Evolutionary conservation across 2,329 filamentous ascomycete genomes (phyloP), one percentile per base, ranked within the genome.

Genomic region (Talaromyces marneffei): DNA sequence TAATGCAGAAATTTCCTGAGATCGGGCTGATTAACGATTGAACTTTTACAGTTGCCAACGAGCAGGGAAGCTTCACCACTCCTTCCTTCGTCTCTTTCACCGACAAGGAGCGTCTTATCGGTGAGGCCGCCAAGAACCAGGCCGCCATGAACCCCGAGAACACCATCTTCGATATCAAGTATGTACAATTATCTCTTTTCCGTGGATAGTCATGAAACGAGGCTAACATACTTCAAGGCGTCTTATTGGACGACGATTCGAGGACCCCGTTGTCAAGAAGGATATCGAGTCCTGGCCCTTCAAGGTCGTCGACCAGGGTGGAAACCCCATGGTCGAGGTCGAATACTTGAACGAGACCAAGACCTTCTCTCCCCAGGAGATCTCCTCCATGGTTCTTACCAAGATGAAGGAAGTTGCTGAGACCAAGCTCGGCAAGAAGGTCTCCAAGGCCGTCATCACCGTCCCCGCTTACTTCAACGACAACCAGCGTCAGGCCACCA

Each of bases 371-470:
- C 91, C 94, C 65, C 93, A 99, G 83, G 94, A 99, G 82, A 94
- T 99, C 80, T 99, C 94, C 66, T 90, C 94, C 77, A 99, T 99
- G 94, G 91, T 99, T 70, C 87, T 99, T 70, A 88, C 86, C 82
- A 99, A 99, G 93, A 97, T 97, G 93, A 96, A 96, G 86, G 94
- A 99, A 82, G 92, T 97, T 77, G 94, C 94, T 74, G 94, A 99
- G 85, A 85, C 85, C 80, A 97, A 99, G 87, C 87, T 99, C 72
- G 94, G 92, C 80, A 96, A 95, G 89, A 96, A 94, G 84, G 92
- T 97, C 74, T 88, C 94, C 82, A 97, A 97, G 87, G 94, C 94
- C 67, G 94, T 99, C 78, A 92, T 99, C 80, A 99, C 94, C 65
- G 94, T 97, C 63, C 94, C 94, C 62, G 94, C 94, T 77, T 99